Conservation (phyloP, 1,139 yeast species). For the Zygoascus meyerae region DNA sequence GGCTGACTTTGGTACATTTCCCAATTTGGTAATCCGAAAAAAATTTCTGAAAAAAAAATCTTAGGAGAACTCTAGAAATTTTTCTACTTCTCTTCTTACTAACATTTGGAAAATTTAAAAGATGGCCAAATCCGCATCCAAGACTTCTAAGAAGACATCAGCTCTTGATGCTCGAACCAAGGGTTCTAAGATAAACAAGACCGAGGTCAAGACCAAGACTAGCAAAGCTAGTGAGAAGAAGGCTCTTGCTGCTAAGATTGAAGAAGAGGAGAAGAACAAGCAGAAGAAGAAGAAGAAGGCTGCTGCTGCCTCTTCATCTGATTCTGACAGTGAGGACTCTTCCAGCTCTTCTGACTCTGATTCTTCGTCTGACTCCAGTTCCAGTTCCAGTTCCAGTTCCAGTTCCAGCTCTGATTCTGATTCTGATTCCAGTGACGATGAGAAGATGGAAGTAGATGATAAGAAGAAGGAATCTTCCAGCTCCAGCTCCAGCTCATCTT, state of each 20-base stretch:
- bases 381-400: constrained; percentile 31
- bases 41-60: constrained; percentile 12
- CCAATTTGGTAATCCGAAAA: background rate
- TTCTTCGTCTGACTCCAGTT: constrained; percentile 29
- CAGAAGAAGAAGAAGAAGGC: constrained; percentile 26
- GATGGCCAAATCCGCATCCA: constrained; percentile 16
- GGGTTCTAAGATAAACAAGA: constrained; percentile 28
- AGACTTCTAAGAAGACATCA: constrained; percentile 11
- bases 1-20: too few species aligned
- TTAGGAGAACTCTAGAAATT: constrained; percentile 11
- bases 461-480: too few species aligned
- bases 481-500: constrained; percentile 25
- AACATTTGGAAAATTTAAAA: constrained; percentile 12
- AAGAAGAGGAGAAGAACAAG: constrained; percentile 26
- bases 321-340: constrained; percentile 7
- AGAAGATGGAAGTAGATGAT: background rate
- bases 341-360: constrained; percentile 30
- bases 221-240: constrained; percentile 24
- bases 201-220: constrained; percentile 28
- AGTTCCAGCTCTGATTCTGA: constrained; percentile 16
- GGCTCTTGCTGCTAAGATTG: constrained; percentile 18
- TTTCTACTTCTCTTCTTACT: constrained; percentile 11
- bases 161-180: constrained; percentile 19
- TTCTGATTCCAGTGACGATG: constrained; percentile 22
- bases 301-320: constrained; percentile 18